phyloP scores from a whole-genome alignment of 108 stramenopile genomes.

The Aurantiochytrium sp. region DNA sequence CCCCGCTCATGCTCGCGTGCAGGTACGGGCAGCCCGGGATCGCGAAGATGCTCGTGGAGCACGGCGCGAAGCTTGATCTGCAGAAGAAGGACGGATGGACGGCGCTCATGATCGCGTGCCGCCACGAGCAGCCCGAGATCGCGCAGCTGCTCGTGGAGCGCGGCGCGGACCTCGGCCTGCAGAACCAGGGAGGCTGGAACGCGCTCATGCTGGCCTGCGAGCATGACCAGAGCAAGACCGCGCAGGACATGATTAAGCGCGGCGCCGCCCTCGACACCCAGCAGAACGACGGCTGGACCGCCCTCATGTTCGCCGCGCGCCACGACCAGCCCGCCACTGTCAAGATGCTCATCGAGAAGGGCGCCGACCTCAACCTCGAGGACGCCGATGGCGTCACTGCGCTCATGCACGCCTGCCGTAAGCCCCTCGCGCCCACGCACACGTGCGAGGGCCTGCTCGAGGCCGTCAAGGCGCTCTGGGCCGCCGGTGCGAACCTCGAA shows the following conservation, averaged over 20 bases:
- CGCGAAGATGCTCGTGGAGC: neutral
- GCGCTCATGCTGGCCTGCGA: slow-evolving; percentile 25
- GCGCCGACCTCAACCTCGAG: neutral
- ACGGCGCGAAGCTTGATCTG: neutral
- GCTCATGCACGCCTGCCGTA: neutral
- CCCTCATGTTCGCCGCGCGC: neutral
- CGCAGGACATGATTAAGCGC: neutral
- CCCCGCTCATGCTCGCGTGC: slow-evolving; percentile 27
- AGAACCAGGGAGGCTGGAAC: neutral
- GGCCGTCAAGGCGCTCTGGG: neutral
- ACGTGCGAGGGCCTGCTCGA: neutral
- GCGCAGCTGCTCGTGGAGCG: neutral
- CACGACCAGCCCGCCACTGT: neutral
- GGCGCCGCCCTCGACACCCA: neutral
- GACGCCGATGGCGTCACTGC: neutral
- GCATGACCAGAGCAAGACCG: neutral
- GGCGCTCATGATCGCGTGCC: neutral
- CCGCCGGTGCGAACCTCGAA: neutral
- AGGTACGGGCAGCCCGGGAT: neutral
- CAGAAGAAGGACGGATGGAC: neutral
- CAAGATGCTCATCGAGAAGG: neutral
- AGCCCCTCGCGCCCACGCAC: neutral
- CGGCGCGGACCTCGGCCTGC: neutral
- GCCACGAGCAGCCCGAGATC: neutral
- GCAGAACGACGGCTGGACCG: neutral